Base-by-base conservation (phyloP, 257 asterid species). In the Solanum ossicruentum region DNA sequence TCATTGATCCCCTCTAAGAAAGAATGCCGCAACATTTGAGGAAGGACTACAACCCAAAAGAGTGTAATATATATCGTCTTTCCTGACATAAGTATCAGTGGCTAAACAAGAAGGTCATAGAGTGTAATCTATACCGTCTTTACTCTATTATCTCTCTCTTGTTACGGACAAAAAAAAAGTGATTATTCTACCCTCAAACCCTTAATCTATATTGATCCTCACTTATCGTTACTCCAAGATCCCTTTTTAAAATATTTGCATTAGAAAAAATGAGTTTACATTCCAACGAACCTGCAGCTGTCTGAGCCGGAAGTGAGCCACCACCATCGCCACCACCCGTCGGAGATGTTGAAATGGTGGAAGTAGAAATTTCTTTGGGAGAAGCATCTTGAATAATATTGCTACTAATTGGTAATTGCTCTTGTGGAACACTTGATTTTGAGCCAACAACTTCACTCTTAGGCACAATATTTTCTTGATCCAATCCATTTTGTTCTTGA, bases 401-500 rank as follows among this genome's bases (percentile, higher is more conserved):
- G 63, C 82, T 77, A 9, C 63, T 78, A 17, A 63, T 55, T 13
- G 66, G 18, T 21, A 67, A 83, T 26, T 83, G 79, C 10, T 89
- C 88, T 61, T 86, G 89, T n/a, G 80, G 86, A 51, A 70, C 72
- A 11, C 66, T 80, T 43, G 87, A 77, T 23, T 87, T 88, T 45
- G 89, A 71, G 20, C 54, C 65, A 2, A 55, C 43, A 7, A 54
- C 17, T 80, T 69, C 85, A 72, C 85, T 83, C 84, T 85, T 85
- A 15, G 85, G 79, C 49, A 86, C 83, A 39, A 69, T 69, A 81
- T 81, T 83, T 13, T 86, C 83, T 3, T 56, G 61, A 56, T 86
- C 85, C 13, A 85, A 72, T 82, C 20, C 86, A 77, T 80, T 86
- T 81, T 88, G 84, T 15, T 91, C 86, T 71, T 88, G 87, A 41